These are phyloP conservation scores for Amaranthus cruentus DNA, from an alignment of 148 eudicot species.

Conservation along the genomic window DNA sequence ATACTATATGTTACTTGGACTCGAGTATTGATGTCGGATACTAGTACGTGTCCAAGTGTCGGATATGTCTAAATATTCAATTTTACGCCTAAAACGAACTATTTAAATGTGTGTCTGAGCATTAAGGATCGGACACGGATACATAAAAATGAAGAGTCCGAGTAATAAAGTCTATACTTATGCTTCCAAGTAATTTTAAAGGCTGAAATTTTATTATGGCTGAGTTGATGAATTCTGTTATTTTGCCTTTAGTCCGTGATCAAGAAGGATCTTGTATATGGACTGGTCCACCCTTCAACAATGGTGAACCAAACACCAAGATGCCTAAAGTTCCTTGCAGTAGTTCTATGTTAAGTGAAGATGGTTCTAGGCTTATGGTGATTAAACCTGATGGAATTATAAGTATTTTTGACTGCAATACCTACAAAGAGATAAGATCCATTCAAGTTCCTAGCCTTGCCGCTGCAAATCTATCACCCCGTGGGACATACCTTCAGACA, in stretches of 20 bases:
- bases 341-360: slow-evolving; percentile 69
- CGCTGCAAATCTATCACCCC: slow-evolving; percentile 66
- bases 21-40: no score
- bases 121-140: no score
- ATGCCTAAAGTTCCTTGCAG: slow-evolving; percentile 54
- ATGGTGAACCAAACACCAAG: slow-evolving; percentile 62
- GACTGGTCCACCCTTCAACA: slow-evolving; percentile 74
- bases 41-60: no score
- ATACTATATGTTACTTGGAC: no score
- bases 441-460: slow-evolving; percentile 52
- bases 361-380: slow-evolving; percentile 79
- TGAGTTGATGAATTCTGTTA: background rate
- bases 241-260: slow-evolving; percentile 50
- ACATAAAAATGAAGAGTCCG: no score
- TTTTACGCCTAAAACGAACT: no score
- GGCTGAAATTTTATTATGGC: background rate
- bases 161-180: background rate
- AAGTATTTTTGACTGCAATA: slow-evolving; percentile 60
- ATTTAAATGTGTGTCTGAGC: no score
- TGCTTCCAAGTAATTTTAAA: background rate
- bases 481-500: slow-evolving; percentile 84
- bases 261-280: slow-evolving; percentile 67
- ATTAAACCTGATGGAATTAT: slow-evolving; percentile 49
- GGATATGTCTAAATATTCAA: no score
- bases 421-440: slow-evolving; percentile 52